Base-by-base conservation (phyloP, 2,329 filamentous ascomycete species). In the Cercospora brassicicola region DNA sequence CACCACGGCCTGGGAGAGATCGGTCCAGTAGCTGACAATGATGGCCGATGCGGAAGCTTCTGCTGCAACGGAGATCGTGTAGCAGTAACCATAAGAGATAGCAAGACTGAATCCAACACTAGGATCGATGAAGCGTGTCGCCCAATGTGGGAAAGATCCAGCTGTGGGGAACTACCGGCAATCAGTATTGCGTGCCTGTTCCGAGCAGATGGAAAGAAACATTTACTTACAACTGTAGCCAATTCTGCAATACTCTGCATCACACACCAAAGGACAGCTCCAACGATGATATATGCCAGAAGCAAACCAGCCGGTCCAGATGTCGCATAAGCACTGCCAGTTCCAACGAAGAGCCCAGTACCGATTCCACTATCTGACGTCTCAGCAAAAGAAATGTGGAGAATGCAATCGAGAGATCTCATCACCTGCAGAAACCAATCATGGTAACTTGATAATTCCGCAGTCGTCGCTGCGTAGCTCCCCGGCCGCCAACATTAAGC, bases 291-390 rank as follows among this genome's bases (percentile, higher is more conserved):
- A 67, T 82, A 84, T 28, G 80, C 82, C 59, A 84, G 76, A 23
- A 84, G 76, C 18, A 83, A 78, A 64, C 82, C 82, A 10, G 78
- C 77, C 28, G 84, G 84, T 28, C 84, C 84, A 71, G 81, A 82
- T 4, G 77, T 81, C 11, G 81, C 79, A 53, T 85, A 78, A 1
- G 82, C 81, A 48, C 76, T 74, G 36, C 84, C 84, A 53, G 81
- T 81, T 33, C 83, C 82, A 45, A 86, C 82, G 74, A 86, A 87
- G 4, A 86, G 78, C 72, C 84, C 84, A 20, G 84, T 86, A 39
- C 84, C 84, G n/a, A 63, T 63, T 31, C 60, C 61, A 64, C 45
- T 55, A 31, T 11, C 26, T 5, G 23, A 13, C 2, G 23, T 56
- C 23, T 56, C 18, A 56, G 53, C 23, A 26, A n/a, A 28, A 18